A percentile compares a stretch with the other conserved stretches of the same genome.
These are phyloP conservation scores for Triticum urartu DNA, from an alignment of 176 grass and related monocot genomes.

Conservation along the genomic window DNA sequence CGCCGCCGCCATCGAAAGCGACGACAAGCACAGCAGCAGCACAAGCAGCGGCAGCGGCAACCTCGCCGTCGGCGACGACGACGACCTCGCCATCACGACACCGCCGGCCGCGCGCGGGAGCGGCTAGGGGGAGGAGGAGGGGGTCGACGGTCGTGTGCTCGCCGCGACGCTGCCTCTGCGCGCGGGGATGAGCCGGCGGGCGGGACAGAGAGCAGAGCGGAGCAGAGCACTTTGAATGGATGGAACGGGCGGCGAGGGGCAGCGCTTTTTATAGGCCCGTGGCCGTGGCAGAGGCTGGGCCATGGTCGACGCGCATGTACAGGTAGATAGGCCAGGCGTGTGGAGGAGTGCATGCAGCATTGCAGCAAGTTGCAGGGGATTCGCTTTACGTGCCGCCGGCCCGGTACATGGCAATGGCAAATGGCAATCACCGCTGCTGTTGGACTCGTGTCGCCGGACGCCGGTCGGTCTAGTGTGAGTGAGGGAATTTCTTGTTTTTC, in stretches of 20 bases:
- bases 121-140: background rate
- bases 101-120: too few relatives aligned
- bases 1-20: background rate
- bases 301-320: background rate
- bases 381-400: background rate
- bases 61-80: background rate
- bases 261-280: constrained; percentile 38
- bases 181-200: background rate
- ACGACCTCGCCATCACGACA: background rate
- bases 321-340: background rate
- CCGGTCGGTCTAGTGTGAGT: background rate
- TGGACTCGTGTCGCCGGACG: background rate
- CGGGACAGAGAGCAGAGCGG: background rate
- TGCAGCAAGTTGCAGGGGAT: background rate
- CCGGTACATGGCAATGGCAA: background rate
- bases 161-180: background rate
- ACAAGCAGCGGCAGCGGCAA: background rate
- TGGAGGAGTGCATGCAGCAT: background rate
- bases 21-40: constrained; percentile 12
- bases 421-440: background rate
- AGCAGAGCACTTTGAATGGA: constrained; percentile 15
- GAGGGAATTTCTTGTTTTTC: background rate
- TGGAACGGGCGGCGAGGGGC: background rate
- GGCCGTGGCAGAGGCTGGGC: background rate
- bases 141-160: background rate